Base-by-base conservation (phyloP, 495 filamentous ascomycete species). In the Penicillium psychrofluorescens region DNA sequence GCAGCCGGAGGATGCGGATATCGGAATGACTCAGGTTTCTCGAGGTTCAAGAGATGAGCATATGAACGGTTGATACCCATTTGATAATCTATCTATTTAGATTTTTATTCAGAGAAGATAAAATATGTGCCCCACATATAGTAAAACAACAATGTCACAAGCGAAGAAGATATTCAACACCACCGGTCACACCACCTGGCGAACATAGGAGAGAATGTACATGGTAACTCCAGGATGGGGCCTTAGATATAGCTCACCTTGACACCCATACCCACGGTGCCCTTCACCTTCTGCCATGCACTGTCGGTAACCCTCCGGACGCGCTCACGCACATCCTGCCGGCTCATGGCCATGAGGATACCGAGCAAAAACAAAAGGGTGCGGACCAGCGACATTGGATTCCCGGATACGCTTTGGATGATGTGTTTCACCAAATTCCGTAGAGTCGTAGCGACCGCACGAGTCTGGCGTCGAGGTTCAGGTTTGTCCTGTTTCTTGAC, bases 231-330 rank as follows among this genome's bases (percentile, higher is more conserved):
- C 50, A 44, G 35, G 51, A 42, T 29, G 40, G 46, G 15, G 11
- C 51, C 45, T 61, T 49, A 95, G 43, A 98, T 92, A 71, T 98
- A 98, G 65, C 84, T 94, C 54, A 98, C 90, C 69, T 96, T 97
- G 40, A 95, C 86, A 1, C 94, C 92, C 91, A 97, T 96, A 0
- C 91, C 90, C 11, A 91, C 83, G 0, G 92, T 98, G 31, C 79
- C 74, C 49, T 73, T 81, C 7, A 96, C 69, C 66, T 95, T 97
- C 29, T 80, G 76, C 92, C 90, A 96, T 15, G 80, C 79, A 28
- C 74, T 61, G 40, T 76, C 77, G 35, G 90, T 58, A 29, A 87
- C 70, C 45, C 79, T 74, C 46, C 78, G 70, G 27, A 96, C 58
- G 44, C 85, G 78, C 43, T 95, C 85, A 30, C 88, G 77, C 8